Evolutionary conservation across 2,329 filamentous ascomycete genomes (phyloP).

Genomic region (Fusarium newnesense): DNA sequence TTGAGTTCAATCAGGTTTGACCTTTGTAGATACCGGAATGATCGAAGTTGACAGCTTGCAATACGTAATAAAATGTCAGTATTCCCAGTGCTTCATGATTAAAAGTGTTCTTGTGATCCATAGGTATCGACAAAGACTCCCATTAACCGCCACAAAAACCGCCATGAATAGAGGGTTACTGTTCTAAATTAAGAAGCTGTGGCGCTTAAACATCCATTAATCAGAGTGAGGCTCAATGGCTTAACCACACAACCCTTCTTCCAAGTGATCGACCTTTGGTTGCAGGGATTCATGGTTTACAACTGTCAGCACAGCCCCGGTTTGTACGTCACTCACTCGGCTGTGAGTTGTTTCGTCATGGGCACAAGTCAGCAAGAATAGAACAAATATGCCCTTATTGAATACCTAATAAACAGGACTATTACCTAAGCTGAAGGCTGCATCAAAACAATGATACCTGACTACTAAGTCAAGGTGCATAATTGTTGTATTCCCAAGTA

Average conservation of each 20-base stretch:
- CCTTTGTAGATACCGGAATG: not conserved
- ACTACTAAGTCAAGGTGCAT: not conserved
- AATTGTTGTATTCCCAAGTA: not conserved
- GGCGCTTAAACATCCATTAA: constrained; percentile 11
- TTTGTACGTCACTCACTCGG: constrained; percentile 43
- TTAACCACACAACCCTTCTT: constrained; percentile 1
- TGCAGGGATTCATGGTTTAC: constrained; percentile 28
- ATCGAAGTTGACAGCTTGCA: not conserved
- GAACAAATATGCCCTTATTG: not conserved
- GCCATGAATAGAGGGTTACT: not conserved
- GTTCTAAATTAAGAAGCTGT: constrained; percentile 39
- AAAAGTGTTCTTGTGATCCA: not conserved
- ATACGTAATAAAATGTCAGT: not conserved
- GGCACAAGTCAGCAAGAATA: constrained; percentile 30
- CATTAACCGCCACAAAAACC: constrained; percentile 7
- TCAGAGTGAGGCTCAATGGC: constrained; percentile 29
- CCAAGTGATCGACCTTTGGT: constrained; percentile 26
- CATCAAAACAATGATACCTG: not conserved
- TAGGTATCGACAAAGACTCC: constrained; percentile 4
- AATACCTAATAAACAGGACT: constrained; percentile 16
- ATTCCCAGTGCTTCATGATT: not conserved
- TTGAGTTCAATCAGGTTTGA: not conserved
- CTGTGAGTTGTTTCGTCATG: constrained; percentile 37
- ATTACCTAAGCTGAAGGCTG: constrained; percentile 12
- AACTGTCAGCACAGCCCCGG: constrained; percentile 42